Evolutionary conservation across 768 basidiomycete species (phyloP), one percentile per base, ranked within the genome.

Genomic region (Gloeopeniophorella convolvens): DNA sequence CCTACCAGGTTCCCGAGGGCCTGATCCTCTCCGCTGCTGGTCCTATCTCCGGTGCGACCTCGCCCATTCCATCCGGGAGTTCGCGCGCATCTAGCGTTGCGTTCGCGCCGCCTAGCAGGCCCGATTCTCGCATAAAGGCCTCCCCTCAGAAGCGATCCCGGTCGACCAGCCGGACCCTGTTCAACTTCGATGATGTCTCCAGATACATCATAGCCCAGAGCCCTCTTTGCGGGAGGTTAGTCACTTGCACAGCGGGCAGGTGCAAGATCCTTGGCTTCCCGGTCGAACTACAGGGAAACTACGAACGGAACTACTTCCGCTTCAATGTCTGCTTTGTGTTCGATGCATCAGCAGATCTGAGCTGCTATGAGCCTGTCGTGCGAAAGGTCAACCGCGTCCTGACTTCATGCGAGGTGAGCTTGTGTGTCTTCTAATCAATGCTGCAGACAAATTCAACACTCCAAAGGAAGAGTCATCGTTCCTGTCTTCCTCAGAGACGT

Each of bases 321-420:
- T 97, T 89, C 69, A 98, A 98, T 64, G 69, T 97, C 23, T 97
- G 94, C 66, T 96, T 97, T 65, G 95, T 97, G 3, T 99, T 99
- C 66, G 87, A 92, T 40, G 81, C 89, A 37, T 78, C 78, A 21
- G 91, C 91, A 10, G 93, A 96, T 65, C 71, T 97, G 46, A 92
- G 90, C 62, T 94, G 92, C 58, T 98, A 94, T 68, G 95, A 98
- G 57, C 90, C 93, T 3, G 80, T 99, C 42, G 91, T 97, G 8
- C 80, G 95, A 43, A 99, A 99, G 73, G 83, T 92, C 35, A 91
- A 86, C 58, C 82, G 94, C 24, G 92, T 97, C 28, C 68, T 99
- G 52, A 80, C 83, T 27, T 72, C 81, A 13, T 92, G 92, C 63
- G 96, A 98, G 80, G 94, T 94, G 59, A 54, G 81, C 30, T 15